Percentiles rank a stretch among this genome's conserved stretches.
Evolutionary conservation across 441 rosid genomes (phyloP).

Genomic region (Viola pubescens): DNA sequence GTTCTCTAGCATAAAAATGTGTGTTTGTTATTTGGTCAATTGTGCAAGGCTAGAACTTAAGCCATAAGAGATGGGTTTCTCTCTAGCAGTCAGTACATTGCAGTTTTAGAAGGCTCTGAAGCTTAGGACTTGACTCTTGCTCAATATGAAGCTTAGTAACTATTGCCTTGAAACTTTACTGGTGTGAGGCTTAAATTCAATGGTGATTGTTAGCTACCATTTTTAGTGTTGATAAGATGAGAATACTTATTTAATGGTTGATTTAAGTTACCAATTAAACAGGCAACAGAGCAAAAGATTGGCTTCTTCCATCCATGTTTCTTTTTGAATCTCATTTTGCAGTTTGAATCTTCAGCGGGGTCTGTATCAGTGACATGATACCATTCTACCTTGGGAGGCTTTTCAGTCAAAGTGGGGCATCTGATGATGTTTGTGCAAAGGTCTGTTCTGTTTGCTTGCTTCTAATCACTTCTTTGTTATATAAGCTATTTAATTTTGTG

Average conservation of each 20-base stretch:
- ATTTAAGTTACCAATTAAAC: too few relatives aligned
- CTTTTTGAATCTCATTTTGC: slow-evolving; percentile 9
- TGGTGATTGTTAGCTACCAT: not conserved
- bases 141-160: slow-evolving; percentile 3
- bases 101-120: slow-evolving; percentile 4
- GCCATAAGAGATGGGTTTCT: too few relatives aligned
- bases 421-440: slow-evolving; percentile 72
- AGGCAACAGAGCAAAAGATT: too few relatives aligned
- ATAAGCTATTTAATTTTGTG: too few relatives aligned
- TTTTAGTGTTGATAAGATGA: not conserved
- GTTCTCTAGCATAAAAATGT: slow-evolving; percentile 3
- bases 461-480: too few relatives aligned
- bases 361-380: slow-evolving; percentile 83
- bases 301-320: not conserved
- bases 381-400: slow-evolving; percentile 82
- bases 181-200: not conserved
- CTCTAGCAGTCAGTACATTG: too few relatives aligned
- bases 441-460: slow-evolving; percentile 24
- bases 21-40: not conserved
- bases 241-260: not conserved
- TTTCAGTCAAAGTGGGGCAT: slow-evolving; percentile 59
- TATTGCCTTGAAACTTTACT: slow-evolving; percentile 7
- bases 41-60: not conserved
- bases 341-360: slow-evolving; percentile 50
- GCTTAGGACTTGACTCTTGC: slow-evolving; percentile 7